Evolutionary conservation across 306 rosid species (phyloP).

Genomic region (Citrullus mucosospermus): DNA sequence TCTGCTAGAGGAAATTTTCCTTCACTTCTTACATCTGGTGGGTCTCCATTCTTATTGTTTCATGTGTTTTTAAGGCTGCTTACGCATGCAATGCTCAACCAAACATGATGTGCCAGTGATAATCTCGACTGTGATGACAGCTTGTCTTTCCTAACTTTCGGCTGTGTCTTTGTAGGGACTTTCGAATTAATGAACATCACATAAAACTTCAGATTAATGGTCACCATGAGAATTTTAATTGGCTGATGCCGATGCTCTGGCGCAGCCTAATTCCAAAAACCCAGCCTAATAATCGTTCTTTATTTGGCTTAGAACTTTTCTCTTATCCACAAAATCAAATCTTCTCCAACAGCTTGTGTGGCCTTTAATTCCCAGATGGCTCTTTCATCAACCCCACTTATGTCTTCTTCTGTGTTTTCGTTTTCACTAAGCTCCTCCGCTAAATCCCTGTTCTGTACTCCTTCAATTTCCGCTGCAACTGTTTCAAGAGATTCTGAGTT

Average conservation of each 20-base stretch:
- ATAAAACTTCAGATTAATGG: slow-evolving; percentile 10
- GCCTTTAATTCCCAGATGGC: slow-evolving; percentile 19
- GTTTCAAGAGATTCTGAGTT: neutral
- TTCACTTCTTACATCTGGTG: neutral
- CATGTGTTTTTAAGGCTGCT: neutral
- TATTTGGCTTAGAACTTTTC: slow-evolving; percentile 14
- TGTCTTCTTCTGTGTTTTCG: slow-evolving; percentile 1
- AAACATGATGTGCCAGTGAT: neutral
- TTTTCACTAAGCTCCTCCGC: neutral
- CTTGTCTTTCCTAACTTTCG: neutral
- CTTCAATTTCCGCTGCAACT: neutral
- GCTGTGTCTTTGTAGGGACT: slow-evolving; percentile 2
- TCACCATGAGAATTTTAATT: slow-evolving; percentile 9
- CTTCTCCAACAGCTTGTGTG: slow-evolving; percentile 27
- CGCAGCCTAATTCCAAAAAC: neutral
- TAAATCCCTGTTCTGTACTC: neutral
- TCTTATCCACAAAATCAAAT: slow-evolving; percentile 21
- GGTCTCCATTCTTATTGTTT: neutral
- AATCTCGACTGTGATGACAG: slow-evolving; percentile 7
- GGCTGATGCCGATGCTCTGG: neutral
- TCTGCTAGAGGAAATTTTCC: neutral
- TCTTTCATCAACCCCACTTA: neutral
- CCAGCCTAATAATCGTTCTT: neutral
- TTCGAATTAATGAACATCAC: slow-evolving; percentile 22
- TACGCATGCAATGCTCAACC: neutral